phyloP scores from a whole-genome alignment of 441 rosid genomes.

The Erysimum cheiri region DNA sequence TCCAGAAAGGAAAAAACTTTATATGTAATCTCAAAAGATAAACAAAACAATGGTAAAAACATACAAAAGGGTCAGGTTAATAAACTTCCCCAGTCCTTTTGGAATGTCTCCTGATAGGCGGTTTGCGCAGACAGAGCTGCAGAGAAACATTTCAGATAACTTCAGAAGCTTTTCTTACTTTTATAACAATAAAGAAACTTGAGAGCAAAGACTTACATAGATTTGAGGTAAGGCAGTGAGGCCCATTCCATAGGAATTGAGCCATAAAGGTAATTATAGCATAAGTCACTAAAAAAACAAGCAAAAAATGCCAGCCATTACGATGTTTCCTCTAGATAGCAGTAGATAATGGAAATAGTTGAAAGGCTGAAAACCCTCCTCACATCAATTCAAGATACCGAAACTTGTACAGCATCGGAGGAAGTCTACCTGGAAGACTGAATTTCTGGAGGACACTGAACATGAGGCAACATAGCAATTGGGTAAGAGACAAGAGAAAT shows the following conservation, averaged over 20 bases:
- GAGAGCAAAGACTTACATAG: slow-evolving; percentile 48
- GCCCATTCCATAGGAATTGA: slow-evolving; percentile 70
- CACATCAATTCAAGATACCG: slow-evolving; percentile 48
- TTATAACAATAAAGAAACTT: background rate
- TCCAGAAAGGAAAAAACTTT: slow-evolving; percentile 25
- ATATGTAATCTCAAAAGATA: background rate
- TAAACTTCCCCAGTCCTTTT: slow-evolving; percentile 52
- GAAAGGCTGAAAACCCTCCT: slow-evolving; percentile 36
- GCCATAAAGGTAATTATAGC: slow-evolving; percentile 64
- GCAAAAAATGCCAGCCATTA: background rate
- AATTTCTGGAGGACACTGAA: slow-evolving; percentile 47
- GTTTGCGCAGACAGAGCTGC: slow-evolving; percentile 62
- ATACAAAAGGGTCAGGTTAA: slow-evolving; percentile 60
- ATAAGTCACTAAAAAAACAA: slow-evolving; percentile 58
- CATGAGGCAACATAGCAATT: slow-evolving; percentile 22
- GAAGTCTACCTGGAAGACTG: slow-evolving; percentile 56
- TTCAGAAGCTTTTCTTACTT: slow-evolving; percentile 17
- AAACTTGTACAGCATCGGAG: slow-evolving; percentile 51
- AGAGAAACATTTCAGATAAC: slow-evolving; percentile 7
- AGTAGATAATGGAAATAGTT: background rate
- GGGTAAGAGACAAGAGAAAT: background rate
- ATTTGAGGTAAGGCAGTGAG: slow-evolving; percentile 48
- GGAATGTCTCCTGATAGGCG: slow-evolving; percentile 68
- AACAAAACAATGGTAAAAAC: background rate
- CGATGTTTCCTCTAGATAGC: background rate